phyloP scores from a whole-genome alignment of 179 eudicot species.

The Drosera spatulata region DNA sequence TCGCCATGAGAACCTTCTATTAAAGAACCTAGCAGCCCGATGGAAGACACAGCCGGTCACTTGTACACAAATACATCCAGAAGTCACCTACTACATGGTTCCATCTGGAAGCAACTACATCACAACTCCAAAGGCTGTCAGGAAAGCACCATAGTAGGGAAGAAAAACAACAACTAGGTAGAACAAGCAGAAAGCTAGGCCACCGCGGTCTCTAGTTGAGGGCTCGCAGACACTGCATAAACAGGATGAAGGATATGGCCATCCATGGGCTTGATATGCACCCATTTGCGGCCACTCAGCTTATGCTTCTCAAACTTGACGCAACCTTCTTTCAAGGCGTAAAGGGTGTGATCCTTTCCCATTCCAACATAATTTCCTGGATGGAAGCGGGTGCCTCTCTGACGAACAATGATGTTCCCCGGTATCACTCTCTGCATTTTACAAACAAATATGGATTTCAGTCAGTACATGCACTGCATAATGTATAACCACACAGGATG shows the following conservation, averaged over 20 bases:
- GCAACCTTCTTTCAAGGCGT: conserved; percentile 61
- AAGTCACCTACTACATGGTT: too few relatives aligned
- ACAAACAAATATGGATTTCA: background rate
- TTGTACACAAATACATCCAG: too few relatives aligned
- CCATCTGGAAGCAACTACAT: too few relatives aligned
- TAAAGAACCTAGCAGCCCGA: too few relatives aligned
- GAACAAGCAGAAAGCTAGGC: too few relatives aligned
- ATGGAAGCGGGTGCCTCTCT: conserved; percentile 84
- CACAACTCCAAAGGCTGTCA: too few relatives aligned
- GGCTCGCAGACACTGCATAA: conserved; percentile 18
- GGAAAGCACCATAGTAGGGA: too few relatives aligned
- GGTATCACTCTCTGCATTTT: conserved; percentile 68
- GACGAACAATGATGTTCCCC: conserved; percentile 84
- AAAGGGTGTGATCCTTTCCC: conserved; percentile 80
- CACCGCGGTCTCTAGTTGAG: conserved; percentile 8
- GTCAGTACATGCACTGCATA: too few relatives aligned
- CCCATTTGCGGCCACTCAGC: conserved; percentile 87
- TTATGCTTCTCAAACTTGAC: conserved; percentile 81
- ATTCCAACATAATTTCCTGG: conserved; percentile 87
- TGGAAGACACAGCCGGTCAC: too few relatives aligned
- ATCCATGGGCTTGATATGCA: conserved; percentile 83
- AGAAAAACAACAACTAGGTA: too few relatives aligned
- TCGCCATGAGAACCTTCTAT: too few relatives aligned
- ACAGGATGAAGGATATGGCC: conserved; percentile 78
- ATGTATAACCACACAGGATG: too few relatives aligned